phyloP scores from a whole-genome alignment of 495 filamentous ascomycete species.

The Trichoderma orchidacearum region DNA sequence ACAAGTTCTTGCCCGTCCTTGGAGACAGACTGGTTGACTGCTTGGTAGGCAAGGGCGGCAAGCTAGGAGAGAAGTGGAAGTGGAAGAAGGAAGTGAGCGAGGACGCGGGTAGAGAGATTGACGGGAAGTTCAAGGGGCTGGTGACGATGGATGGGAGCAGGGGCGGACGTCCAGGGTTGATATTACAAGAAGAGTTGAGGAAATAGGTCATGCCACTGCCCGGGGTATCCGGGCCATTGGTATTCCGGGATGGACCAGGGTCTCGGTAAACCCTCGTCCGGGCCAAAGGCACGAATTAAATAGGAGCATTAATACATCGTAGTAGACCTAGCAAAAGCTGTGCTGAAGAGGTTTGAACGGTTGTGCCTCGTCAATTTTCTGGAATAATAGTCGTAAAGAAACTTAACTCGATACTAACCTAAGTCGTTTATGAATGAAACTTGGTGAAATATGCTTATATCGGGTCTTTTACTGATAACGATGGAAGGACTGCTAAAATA shows the following conservation, averaged over 20 bases:
- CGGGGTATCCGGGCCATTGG: too few species aligned
- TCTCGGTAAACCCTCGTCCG: too few species aligned
- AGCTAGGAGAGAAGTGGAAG: slow-evolving; percentile 52
- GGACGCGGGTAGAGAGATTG: slow-evolving; percentile 5
- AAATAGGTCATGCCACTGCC: slow-evolving; percentile 9
- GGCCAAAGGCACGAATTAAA: too few species aligned
- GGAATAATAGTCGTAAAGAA: too few species aligned
- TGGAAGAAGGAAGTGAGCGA: slow-evolving; percentile 33
- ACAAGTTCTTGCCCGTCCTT: slow-evolving; percentile 79
- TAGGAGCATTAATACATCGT: too few species aligned
- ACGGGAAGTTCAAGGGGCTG: slow-evolving; percentile 6
- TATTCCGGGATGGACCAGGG: too few species aligned
- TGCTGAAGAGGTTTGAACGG: too few species aligned
- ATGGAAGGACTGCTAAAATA: too few species aligned
- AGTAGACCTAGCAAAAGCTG: too few species aligned
- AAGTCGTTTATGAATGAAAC: too few species aligned
- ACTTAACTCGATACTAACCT: too few species aligned
- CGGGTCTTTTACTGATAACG: too few species aligned
- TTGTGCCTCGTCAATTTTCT: neutral
- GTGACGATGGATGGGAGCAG: slow-evolving; percentile 55
- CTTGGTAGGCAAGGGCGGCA: slow-evolving; percentile 37
- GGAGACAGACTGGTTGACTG: slow-evolving; percentile 67
- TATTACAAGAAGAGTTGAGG: slow-evolving; percentile 36
- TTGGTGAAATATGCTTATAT: neutral
- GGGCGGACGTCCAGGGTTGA: slow-evolving; percentile 40